These are phyloP conservation scores for Rubus parviflorus DNA, from an alignment of 306 rosid species.

Conservation along the genomic window DNA sequence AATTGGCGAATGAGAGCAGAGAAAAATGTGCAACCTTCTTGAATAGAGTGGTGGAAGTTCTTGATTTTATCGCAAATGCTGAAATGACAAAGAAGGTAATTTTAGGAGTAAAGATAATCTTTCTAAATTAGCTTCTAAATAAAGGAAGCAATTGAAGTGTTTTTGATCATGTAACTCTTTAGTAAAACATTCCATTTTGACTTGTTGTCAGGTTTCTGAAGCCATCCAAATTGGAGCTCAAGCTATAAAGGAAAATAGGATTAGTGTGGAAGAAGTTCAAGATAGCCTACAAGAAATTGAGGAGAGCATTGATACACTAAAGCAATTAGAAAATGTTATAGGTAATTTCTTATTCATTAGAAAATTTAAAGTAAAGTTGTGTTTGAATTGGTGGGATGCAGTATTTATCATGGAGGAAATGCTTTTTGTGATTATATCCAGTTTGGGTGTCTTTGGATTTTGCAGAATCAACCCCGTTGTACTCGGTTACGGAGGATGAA, in stretches of 20 bases:
- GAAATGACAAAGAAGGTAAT: constrained; percentile 80
- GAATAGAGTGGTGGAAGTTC: constrained; percentile 88
- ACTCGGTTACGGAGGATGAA: constrained; percentile 54
- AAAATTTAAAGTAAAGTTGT: constrained; percentile 13
- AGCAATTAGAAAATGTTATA: constrained; percentile 67
- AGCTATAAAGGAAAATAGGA: constrained; percentile 69
- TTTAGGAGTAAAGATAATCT: not conserved
- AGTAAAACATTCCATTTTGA: constrained; percentile 13
- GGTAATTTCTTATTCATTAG: constrained; percentile 44
- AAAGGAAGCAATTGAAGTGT: constrained; percentile 1
- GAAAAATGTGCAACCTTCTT: constrained; percentile 72
- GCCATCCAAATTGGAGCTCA: constrained; percentile 85
- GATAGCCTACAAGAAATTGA: constrained; percentile 69
- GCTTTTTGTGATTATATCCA: constrained; percentile 4
- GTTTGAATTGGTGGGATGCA: constrained; percentile 17
- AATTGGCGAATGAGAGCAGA: constrained; percentile 57
- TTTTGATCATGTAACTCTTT: constrained; percentile 11
- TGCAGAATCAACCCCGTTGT: constrained; percentile 53
- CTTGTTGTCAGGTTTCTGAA: constrained; percentile 71
- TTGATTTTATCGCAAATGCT: constrained; percentile 58
- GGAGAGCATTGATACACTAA: constrained; percentile 72
- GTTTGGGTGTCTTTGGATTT: constrained; percentile 21
- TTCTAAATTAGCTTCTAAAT: not conserved
- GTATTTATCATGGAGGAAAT: constrained; percentile 6
- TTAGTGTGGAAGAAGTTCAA: constrained; percentile 70